A percentile compares a stretch with the other conserved stretches of the same genome.
These are phyloP conservation scores for Flaveria robusta DNA, from an alignment of 129 eudicot species.

Conservation along the genomic window DNA sequence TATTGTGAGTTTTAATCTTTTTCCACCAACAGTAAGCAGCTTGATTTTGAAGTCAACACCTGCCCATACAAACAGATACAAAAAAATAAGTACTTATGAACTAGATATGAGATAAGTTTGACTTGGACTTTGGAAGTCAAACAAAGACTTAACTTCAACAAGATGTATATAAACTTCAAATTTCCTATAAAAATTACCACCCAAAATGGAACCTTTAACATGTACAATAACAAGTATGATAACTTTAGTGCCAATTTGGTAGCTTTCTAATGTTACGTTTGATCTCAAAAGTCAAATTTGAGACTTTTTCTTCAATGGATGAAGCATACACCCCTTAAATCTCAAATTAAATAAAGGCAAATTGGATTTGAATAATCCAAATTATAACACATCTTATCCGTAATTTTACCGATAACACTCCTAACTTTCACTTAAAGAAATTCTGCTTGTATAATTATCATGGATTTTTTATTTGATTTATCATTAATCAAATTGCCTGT, in stretches of 20 bases:
- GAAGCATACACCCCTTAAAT: background rate
- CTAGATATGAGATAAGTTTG: background rate
- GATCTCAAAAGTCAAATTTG: conserved; percentile 3
- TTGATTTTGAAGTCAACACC: conserved; percentile 94
- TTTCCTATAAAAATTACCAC: background rate
- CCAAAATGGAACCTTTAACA: conserved; percentile 4
- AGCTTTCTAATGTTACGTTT: background rate
- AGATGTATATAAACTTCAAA: background rate
- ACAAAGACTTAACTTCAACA: conserved; percentile 5
- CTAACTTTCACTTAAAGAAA: no score
- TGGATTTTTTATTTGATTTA: no score
- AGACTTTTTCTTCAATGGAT: background rate
- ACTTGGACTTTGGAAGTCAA: conserved; percentile 33
- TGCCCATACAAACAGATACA: conserved; percentile 27
- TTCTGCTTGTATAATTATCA: background rate
- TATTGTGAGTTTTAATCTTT: conserved; percentile 82
- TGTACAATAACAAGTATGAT: background rate
- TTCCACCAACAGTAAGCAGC: conserved; percentile 69
- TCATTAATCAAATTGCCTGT: no score
- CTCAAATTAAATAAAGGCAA: background rate
- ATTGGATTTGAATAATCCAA: background rate
- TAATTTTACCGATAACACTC: no score
- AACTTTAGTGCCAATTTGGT: background rate
- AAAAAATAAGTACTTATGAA: conserved; percentile 9
- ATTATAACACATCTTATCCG: no score